Conservation (phyloP, 495 filamentous ascomycete species). For the Aspergillus campestris region DNA sequence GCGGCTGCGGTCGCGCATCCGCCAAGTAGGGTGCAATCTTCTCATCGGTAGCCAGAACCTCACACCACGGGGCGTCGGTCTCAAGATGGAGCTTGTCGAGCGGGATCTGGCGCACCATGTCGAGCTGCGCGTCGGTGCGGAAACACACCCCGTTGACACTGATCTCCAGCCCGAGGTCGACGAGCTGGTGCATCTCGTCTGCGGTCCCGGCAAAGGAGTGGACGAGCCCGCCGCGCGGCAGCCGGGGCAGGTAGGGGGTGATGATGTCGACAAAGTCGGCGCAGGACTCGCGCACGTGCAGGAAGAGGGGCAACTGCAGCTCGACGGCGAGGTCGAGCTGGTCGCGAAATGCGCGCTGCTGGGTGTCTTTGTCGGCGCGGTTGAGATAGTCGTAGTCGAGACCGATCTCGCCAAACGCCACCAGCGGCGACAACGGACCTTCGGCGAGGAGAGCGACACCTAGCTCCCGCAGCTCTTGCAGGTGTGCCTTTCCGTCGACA, state of each 20-base stretch:
- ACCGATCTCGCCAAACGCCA: constrained; percentile 24
- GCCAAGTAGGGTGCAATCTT: constrained; percentile 13
- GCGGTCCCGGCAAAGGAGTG: constrained; percentile 23
- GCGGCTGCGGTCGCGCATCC: constrained; percentile 11
- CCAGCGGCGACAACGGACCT: constrained; percentile 9
- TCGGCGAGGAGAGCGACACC: constrained; percentile 9
- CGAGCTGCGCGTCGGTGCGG: constrained; percentile 16
- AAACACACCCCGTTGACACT: constrained; percentile 26
- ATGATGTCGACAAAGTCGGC: constrained; percentile 23
- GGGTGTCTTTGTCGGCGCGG: constrained; percentile 19
- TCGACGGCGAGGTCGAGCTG: constrained; percentile 18
- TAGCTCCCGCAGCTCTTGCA: constrained; percentile 3
- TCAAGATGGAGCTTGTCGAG: constrained; percentile 23
- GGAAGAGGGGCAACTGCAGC: constrained; percentile 19
- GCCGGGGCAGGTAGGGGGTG: constrained; percentile 9
- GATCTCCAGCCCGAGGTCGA: constrained; percentile 19
- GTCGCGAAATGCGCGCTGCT: constrained; percentile 20
- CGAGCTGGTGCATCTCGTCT: constrained; percentile 19
- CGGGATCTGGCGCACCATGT: constrained; percentile 22
- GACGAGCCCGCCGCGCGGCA: constrained; percentile 20
- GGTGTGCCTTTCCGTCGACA: constrained; percentile 2
- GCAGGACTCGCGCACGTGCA: constrained; percentile 21
- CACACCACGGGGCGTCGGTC: constrained; percentile 29
- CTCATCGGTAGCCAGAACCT: constrained; percentile 15
- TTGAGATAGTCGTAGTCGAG: constrained; percentile 25